phyloP scores from a whole-genome alignment of 2,329 filamentous ascomycete genomes.

The Exophiala dermatitidis region DNA sequence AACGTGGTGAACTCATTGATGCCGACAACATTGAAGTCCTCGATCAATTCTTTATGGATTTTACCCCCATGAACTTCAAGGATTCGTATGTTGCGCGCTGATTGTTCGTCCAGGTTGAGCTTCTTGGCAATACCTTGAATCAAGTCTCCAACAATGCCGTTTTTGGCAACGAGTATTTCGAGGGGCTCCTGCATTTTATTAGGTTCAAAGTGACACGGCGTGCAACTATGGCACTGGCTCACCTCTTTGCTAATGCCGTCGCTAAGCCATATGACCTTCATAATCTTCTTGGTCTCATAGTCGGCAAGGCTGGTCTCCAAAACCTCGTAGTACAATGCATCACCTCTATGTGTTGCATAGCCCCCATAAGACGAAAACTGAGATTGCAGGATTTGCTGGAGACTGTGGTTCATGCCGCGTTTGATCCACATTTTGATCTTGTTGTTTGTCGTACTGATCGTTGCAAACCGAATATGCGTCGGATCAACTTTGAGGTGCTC shows the following conservation, averaged over 20 bases:
- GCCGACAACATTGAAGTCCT: conserved; percentile 65
- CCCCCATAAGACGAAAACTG: conserved; percentile 65
- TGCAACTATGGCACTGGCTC: conserved; percentile 27
- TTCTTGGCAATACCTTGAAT: conserved; percentile 72
- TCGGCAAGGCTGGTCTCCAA: conserved; percentile 91
- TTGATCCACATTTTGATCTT: conserved; percentile 74
- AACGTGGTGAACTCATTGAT: conserved; percentile 80
- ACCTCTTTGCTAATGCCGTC: conserved; percentile 91
- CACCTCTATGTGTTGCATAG: conserved; percentile 58
- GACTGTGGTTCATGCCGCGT: conserved; percentile 60
- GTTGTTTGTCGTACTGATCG: conserved; percentile 67
- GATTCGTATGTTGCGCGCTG: conserved; percentile 64
- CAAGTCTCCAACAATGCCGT: conserved; percentile 70
- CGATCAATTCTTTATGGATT: conserved; percentile 68
- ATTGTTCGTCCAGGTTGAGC: conserved; percentile 68
- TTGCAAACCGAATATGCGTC: conserved; percentile 87
- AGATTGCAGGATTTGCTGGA: conserved; percentile 70
- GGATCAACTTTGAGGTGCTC: conserved; percentile 67
- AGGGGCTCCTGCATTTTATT: conserved; percentile 54
- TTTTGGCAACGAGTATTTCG: conserved; percentile 83
- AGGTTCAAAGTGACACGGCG: too few relatives aligned
- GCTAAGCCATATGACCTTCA: conserved; percentile 76
- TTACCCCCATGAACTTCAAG: conserved; percentile 79
- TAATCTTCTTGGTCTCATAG: conserved; percentile 80
- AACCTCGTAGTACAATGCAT: conserved; percentile 85